Percentiles rank a stretch among this genome's conserved stretches.
phyloP scores from a whole-genome alignment of 352 stramenopile species.

The Phytophthora pistaciae region DNA sequence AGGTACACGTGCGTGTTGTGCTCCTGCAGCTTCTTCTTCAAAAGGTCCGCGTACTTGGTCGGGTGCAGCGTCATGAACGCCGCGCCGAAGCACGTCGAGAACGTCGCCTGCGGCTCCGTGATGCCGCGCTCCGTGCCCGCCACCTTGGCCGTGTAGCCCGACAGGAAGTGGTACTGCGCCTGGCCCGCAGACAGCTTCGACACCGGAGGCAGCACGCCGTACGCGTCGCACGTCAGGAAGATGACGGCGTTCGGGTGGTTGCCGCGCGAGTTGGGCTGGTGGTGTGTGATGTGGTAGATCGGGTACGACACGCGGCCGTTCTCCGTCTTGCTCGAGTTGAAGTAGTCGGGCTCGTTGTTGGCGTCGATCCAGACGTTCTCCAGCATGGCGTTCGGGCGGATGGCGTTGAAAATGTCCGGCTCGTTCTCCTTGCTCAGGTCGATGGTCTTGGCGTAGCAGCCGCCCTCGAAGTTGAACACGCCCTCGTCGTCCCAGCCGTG shows the following conservation, averaged over 20 bases:
- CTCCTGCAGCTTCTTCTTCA: slow-evolving; percentile 97
- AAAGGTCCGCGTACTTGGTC: slow-evolving; percentile 96
- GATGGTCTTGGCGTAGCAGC: slow-evolving; percentile 99
- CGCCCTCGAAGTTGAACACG: slow-evolving; percentile 99
- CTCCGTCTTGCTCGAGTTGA: slow-evolving; percentile 97
- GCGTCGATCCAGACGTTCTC: slow-evolving; percentile 95
- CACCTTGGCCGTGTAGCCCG: slow-evolving; percentile 98
- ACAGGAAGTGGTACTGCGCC: slow-evolving; percentile 99
- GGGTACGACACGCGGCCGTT: slow-evolving; percentile 99
- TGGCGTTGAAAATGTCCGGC: slow-evolving; percentile 98
- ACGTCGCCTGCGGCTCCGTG: slow-evolving; percentile 96
- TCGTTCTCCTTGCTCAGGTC: slow-evolving; percentile 96
- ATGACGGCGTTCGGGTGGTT: slow-evolving; percentile 97
- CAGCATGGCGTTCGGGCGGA: slow-evolving; percentile 96
- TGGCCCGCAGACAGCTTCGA: slow-evolving; percentile 94
- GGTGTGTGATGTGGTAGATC: slow-evolving; percentile 98
- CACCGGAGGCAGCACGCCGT: slow-evolving; percentile 97
- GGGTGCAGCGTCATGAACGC: slow-evolving; percentile 98
- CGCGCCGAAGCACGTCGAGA: slow-evolving; percentile 97
- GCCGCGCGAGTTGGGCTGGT: slow-evolving; percentile 87
- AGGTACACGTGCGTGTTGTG: slow-evolving; percentile 96
- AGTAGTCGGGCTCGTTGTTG: slow-evolving; percentile 93
- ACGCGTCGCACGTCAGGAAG: slow-evolving; percentile 98
- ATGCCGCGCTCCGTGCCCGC: slow-evolving; percentile 97
- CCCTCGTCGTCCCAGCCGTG: slow-evolving; percentile 98